phyloP scores from a whole-genome alignment of 176 grass and related monocot species.

The Triticum monococcum region DNA sequence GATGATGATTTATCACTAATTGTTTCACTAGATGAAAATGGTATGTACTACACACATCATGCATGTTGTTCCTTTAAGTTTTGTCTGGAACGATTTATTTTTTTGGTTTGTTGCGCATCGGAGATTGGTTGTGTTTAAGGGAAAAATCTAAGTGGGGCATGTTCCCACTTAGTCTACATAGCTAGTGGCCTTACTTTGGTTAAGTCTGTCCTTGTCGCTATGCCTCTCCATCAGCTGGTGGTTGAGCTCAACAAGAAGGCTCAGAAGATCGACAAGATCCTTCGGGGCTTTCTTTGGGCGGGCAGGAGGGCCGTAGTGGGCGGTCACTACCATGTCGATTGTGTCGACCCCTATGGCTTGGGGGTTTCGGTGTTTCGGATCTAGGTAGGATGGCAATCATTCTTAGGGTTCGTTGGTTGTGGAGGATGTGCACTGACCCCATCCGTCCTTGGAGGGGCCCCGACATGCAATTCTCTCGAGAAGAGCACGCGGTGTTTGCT shows the following conservation, averaged over 20 bases:
- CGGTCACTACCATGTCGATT: too few species aligned
- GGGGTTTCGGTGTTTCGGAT: too few species aligned
- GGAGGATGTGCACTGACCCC: neutral
- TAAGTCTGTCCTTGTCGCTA: too few species aligned
- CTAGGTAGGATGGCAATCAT: too few species aligned
- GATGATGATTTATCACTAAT: slow-evolving; percentile 85
- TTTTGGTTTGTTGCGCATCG: neutral
- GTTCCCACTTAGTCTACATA: neutral
- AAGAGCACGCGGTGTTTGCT: neutral
- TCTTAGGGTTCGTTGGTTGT: too few species aligned
- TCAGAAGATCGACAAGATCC: too few species aligned
- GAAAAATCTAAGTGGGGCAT: neutral
- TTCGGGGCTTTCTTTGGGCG: too few species aligned
- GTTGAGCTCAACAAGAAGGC: too few species aligned
- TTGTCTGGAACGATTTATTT: neutral
- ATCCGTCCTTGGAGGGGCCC: neutral
- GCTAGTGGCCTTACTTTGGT: too few species aligned
- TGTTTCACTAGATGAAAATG: slow-evolving; percentile 86
- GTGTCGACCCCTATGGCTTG: too few species aligned
- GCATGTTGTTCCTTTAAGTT: neutral
- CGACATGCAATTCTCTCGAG: neutral
- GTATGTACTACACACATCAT: slow-evolving; percentile 33
- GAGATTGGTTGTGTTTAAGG: neutral
- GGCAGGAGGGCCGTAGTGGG: too few species aligned
- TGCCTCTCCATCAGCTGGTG: too few species aligned